Evolutionary conservation across 78 protist species (phyloP), one percentile per base, ranked within the genome.

Genomic region (Blattamonas nauphoetae): DNA sequence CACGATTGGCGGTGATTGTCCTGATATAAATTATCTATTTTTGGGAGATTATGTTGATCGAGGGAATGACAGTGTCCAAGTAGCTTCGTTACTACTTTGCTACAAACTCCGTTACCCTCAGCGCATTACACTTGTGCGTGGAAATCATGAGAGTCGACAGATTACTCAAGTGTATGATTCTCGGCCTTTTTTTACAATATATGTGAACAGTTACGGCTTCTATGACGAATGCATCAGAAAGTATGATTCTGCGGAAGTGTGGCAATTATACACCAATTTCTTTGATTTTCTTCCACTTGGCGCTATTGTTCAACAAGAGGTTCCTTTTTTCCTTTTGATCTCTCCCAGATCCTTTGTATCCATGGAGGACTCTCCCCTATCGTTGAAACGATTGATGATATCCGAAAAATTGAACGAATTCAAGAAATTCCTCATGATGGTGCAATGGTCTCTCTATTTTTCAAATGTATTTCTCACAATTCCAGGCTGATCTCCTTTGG

Each of bases 351-450:
- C 71, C 94, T 97, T 88, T 97, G 99, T 88, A 86, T 94, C 33
- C 99, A 97, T 78, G 99, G 99, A 34, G 98, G 98, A 41, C 87
- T 96, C 42, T 93, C 96, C 36, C 98, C 98, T 41, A 84, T 94
- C 1, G 87, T 95, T 1, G 94, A 92, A 83, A 78, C 93, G 45
- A 78, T 96, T 0, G 97, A 95, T 45, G 93, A 94, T 42, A 93
- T 95, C 46, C 86, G 90, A 5, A 71, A 81, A 42, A 81, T 95
- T 21, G 96, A 92, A 29, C 91, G 98, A 1, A 87, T 94, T 3
- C 94, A 93, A 46, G 99, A 96, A 42, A 55, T 94, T 2, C 97
- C 98, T 0, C 94, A 91, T 78, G 93, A 91, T 43, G 95, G 97
- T 0, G 92, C 90, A 1, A 91, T 91, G 89, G 71, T 55, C 21